These are phyloP conservation scores for Asterophora parasitica DNA, from an alignment of 768 basidiomycete genomes.

Conservation along the genomic window DNA sequence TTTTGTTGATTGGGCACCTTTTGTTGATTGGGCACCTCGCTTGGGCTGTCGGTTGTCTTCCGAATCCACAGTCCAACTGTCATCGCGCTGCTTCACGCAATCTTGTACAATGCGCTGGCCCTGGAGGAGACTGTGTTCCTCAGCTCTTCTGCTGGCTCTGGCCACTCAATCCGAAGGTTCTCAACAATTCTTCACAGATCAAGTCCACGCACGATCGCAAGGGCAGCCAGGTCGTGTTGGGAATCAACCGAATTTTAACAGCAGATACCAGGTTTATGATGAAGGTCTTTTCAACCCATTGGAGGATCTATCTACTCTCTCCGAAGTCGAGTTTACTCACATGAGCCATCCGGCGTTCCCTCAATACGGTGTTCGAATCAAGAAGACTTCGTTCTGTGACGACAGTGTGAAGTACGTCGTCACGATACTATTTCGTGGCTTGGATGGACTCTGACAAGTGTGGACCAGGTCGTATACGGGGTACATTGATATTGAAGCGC, in stretches of 20 bases:
- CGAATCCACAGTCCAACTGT: too few species aligned
- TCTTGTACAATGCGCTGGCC: neutral
- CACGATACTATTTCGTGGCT: neutral
- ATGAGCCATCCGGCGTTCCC: constrained; percentile 48
- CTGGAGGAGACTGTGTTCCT: neutral
- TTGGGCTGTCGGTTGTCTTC: too few species aligned
- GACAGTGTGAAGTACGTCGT: constrained; percentile 40
- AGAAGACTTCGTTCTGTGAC: constrained; percentile 57
- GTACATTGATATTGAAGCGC: constrained; percentile 60
- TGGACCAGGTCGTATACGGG: constrained; percentile 54
- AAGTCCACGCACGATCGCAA: neutral
- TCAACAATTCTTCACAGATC: neutral
- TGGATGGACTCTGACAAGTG: neutral
- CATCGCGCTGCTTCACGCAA: too few species aligned
- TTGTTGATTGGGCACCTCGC: too few species aligned
- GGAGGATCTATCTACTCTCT: constrained; percentile 29
- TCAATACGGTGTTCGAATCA: constrained; percentile 49
- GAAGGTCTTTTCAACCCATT: constrained; percentile 30
- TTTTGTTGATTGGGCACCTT: too few species aligned
- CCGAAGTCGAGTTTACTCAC: constrained; percentile 30
- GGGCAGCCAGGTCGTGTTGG: neutral
- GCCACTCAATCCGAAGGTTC: neutral
- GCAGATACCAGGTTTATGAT: constrained; percentile 14
- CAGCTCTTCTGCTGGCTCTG: neutral
- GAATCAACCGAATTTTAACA: neutral